Evolutionary conservation across 192 early-diverging fungal species (phyloP).

Genomic region (Coemansia sp.): DNA sequence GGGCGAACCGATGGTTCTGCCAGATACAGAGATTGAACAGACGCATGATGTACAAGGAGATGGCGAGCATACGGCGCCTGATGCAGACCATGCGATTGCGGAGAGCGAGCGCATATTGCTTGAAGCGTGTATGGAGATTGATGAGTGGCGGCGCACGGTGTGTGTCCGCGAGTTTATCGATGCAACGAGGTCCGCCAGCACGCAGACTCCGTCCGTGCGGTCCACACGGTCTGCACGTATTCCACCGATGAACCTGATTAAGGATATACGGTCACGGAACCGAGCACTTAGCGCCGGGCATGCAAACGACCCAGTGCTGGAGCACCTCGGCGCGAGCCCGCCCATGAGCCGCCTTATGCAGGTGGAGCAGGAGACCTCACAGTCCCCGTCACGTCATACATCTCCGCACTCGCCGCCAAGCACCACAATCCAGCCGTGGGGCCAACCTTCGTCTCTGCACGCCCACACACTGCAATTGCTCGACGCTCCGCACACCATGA

Average conservation of each 20-base stretch:
- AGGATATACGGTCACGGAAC: slow-evolving; percentile 15
- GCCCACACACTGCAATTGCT: slow-evolving; percentile 19
- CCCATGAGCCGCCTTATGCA: slow-evolving; percentile 40
- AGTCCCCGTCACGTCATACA: background rate
- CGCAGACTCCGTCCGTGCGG: slow-evolving; percentile 13
- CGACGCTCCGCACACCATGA: background rate
- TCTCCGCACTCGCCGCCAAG: background rate
- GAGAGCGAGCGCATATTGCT: slow-evolving; percentile 23
- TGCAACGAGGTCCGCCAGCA: background rate
- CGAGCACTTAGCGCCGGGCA: slow-evolving; percentile 8
- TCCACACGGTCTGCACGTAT: slow-evolving; percentile 13
- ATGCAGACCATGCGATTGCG: slow-evolving; percentile 1
- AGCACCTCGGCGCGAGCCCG: background rate
- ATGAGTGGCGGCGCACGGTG: slow-evolving; percentile 42
- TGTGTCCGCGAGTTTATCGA: slow-evolving; percentile 24
- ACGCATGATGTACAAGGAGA: too few relatives aligned
- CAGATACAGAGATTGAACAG: background rate
- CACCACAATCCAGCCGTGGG: slow-evolving; percentile 13
- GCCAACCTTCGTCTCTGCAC: slow-evolving; percentile 1
- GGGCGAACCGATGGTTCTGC: slow-evolving; percentile 11
- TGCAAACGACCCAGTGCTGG: background rate
- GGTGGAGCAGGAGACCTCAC: slow-evolving; percentile 27
- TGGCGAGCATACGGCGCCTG: too few relatives aligned
- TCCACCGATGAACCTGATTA: slow-evolving; percentile 16
- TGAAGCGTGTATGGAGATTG: slow-evolving; percentile 34